Base-by-base conservation (phyloP, 75 land plant species). In the Ceratopteris richardii region DNA sequence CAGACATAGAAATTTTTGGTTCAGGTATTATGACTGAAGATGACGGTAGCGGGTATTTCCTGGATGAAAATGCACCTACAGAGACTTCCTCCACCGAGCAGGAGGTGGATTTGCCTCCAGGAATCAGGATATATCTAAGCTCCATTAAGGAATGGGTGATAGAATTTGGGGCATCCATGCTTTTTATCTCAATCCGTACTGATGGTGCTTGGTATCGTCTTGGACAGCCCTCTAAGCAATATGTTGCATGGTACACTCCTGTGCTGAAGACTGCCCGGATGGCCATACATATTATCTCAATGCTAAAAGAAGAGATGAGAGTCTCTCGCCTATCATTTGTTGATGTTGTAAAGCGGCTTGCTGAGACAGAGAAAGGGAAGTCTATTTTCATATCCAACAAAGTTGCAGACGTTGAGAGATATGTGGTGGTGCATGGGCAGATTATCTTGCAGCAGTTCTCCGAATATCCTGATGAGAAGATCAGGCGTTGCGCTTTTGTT, bases 131-230 rank as follows among this genome's bases (percentile, higher is more conserved):
- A 30, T 94, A 79, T 64, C 42, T 94, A 56, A 94, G 96, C 75
- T 82, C 96, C 28, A 83, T 94, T 27, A 94, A 89, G 73, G 98
- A 94, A 58, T 94, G 98, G 96, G 66, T 81, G 85, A 83, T 94
- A 57, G 96, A 94, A 54, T 94, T 89, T 68, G 96, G 96, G 47
- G 76, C 83, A 19, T 61, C 74, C 53, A 89, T 86, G 81, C 51
- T 90, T 28, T 83, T 77, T 39, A 77, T 90, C 1, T 94, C 88
- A 26, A 79, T 90, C 43, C 57, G 91, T 14, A 89, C 96, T 10
- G 88, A 86, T 57, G 62, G 82, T 64, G 82, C 91, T 29, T 89
- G 96, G 98, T 89, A 89, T 63, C 76, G 88, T 67, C 88, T 94
- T 56, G 98, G 96, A 18, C 87, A 74, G 60, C 98, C 98, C 14